Conservation (phyloP, 495 filamentous ascomycete genomes). For the Extremus antarcticus region DNA sequence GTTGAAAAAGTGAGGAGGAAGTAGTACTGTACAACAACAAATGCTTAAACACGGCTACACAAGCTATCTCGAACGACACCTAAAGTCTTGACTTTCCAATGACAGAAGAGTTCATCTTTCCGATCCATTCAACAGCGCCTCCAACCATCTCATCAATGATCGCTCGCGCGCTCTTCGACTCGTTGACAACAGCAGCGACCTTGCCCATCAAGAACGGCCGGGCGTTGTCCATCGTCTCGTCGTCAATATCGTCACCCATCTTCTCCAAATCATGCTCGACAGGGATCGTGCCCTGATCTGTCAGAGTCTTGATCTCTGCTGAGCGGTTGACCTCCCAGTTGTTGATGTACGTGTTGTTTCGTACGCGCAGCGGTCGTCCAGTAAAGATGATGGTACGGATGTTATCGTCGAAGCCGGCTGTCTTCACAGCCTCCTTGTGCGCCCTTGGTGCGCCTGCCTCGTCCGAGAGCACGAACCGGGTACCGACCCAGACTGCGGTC, state of each 20-base stretch:
- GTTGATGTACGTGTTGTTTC: slow-evolving; percentile 81
- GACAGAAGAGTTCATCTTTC: slow-evolving; percentile 2
- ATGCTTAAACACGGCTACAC: neutral
- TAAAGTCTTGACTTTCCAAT: slow-evolving; percentile 18
- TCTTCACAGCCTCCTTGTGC: slow-evolving; percentile 94
- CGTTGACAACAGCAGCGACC: slow-evolving; percentile 83
- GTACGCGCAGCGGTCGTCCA: slow-evolving; percentile 81
- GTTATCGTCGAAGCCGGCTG: slow-evolving; percentile 86
- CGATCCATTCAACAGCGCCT: slow-evolving; percentile 11
- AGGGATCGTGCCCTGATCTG: slow-evolving; percentile 76
- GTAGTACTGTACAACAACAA: neutral
- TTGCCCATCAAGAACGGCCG: slow-evolving; percentile 94
- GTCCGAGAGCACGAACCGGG: slow-evolving; percentile 83
- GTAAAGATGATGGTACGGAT: slow-evolving; percentile 97
- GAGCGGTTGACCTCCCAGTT: slow-evolving; percentile 92
- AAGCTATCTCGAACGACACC: neutral
- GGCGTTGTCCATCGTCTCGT: slow-evolving; percentile 81
- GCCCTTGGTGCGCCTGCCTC: slow-evolving; percentile 89
- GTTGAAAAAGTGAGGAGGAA: too few relatives aligned
- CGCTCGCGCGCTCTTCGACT: slow-evolving; percentile 82
- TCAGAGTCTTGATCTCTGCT: slow-evolving; percentile 83
- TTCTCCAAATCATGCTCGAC: slow-evolving; percentile 91
- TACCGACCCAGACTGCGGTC: slow-evolving; percentile 89
- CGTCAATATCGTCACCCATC: slow-evolving; percentile 56
- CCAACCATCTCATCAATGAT: slow-evolving; percentile 87